A percentile compares a stretch with the other conserved stretches of the same genome.
These are phyloP conservation scores for Diaporthe capsici DNA, from an alignment of 2,329 filamentous ascomycete species.

Conservation along the genomic window DNA sequence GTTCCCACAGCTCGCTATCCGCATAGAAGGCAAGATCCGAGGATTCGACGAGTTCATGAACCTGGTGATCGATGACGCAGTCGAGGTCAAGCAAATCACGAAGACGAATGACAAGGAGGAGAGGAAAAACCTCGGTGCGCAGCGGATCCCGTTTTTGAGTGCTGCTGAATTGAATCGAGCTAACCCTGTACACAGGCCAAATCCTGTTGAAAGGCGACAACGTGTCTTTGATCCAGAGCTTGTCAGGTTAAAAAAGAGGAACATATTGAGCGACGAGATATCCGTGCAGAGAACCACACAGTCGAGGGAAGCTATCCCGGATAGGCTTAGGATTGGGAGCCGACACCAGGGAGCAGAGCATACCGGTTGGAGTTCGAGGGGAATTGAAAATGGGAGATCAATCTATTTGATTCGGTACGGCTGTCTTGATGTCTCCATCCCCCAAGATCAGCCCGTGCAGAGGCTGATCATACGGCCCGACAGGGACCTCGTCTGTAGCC, in stretches of 20 bases:
- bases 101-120: conserved; percentile 84
- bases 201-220: conserved; percentile 92
- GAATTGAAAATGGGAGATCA: conserved; percentile 62
- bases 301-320: conserved; percentile 20
- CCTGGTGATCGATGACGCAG: conserved; percentile 89
- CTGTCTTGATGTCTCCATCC: conserved; percentile 70
- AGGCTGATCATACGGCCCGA: conserved; percentile 81
- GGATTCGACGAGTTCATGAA: conserved; percentile 99
- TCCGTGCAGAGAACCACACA: conserved; percentile 1
- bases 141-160: neutral
- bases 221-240: conserved; percentile 82
- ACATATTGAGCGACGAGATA: conserved; percentile 14
- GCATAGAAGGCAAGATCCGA: conserved; percentile 96
- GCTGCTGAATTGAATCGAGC: conserved; percentile 38
- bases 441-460: conserved; percentile 85
- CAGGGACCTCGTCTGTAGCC: conserved; percentile 76
- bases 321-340: neutral
- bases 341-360: conserved; percentile 31
- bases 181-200: conserved; percentile 72
- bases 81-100: conserved; percentile 89
- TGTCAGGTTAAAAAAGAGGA: conserved; percentile 49
- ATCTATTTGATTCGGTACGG: conserved; percentile 50
- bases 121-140: conserved; percentile 63
- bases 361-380: conserved; percentile 19
- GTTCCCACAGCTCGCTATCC: conserved; percentile 73